phyloP scores from a whole-genome alignment of 805 yeast genomes.

The Kuraishia floccosa region DNA sequence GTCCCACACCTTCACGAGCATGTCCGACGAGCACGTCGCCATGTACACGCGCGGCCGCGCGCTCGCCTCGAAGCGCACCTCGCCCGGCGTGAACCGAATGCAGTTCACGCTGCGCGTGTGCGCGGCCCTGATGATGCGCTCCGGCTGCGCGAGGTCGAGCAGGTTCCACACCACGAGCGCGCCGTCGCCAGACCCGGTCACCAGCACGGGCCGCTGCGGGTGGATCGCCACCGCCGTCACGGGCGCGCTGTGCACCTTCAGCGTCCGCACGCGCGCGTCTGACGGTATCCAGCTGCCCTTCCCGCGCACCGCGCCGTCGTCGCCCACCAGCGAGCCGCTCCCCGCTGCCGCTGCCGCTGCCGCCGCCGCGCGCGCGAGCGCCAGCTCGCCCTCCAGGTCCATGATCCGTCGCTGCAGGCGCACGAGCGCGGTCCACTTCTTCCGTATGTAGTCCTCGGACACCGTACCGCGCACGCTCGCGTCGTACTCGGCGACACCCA shows the following conservation, averaged over 20 bases:
- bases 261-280: slow-evolving; percentile 4
- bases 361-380: slow-evolving; percentile 15
- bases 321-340: background rate
- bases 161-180: slow-evolving; percentile 62
- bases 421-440: slow-evolving; percentile 82
- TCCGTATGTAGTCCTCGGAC: slow-evolving; percentile 34
- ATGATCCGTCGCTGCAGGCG: slow-evolving; percentile 65
- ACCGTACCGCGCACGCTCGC: slow-evolving; percentile 6
- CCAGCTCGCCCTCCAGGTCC: slow-evolving; percentile 53
- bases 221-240: slow-evolving; percentile 61
- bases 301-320: background rate
- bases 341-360: background rate
- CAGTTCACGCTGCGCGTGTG: slow-evolving; percentile 64
- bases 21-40: slow-evolving; percentile 42
- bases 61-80: slow-evolving; percentile 7
- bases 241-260: slow-evolving; percentile 47
- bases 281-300: background rate
- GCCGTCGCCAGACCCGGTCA: slow-evolving; percentile 66
- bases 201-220: slow-evolving; percentile 56
- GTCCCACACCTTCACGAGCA: slow-evolving; percentile 51
- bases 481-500: background rate
- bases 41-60: slow-evolving; percentile 17
- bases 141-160: slow-evolving; percentile 47
- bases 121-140: slow-evolving; percentile 47
- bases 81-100: slow-evolving; percentile 42